These are phyloP conservation scores for Backusella mclennaniae DNA, from an alignment of 192 early-diverging fungal genomes.

Conservation along the genomic window DNA sequence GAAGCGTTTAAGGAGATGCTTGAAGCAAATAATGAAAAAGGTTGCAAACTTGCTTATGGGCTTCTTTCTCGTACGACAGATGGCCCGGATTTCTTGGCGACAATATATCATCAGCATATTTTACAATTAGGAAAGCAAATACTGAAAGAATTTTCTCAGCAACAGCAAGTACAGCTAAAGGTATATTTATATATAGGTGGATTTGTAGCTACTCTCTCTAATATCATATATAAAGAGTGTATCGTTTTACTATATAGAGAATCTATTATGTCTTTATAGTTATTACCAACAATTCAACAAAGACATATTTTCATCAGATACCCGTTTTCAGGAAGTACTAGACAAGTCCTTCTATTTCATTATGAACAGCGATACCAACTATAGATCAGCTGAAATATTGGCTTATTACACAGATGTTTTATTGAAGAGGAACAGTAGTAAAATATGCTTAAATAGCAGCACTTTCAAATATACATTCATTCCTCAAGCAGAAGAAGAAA, in stretches of 20 bases:
- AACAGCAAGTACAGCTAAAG: neutral
- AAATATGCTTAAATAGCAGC: neutral
- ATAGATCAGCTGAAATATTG: neutral
- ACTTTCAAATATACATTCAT: neutral
- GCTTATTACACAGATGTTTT: neutral
- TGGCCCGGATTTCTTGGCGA: neutral
- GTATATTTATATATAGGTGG: neutral
- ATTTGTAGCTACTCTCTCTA: neutral
- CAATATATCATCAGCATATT: neutral
- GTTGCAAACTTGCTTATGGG: neutral
- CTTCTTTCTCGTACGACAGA: neutral
- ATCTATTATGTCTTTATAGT: neutral
- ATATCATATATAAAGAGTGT: neutral
- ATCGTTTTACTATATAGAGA: neutral
- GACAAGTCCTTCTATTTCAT: neutral
- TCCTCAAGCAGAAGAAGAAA: neutral
- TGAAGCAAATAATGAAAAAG: neutral
- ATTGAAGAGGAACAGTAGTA: neutral
- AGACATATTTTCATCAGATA: neutral
- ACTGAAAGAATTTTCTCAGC: neutral
- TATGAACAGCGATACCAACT: neutral
- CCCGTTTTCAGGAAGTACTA: neutral
- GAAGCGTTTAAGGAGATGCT: neutral
- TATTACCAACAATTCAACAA: neutral
- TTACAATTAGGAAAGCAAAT: neutral